These are phyloP conservation scores for Elaphomyces granulatus DNA, from an alignment of 495 filamentous ascomycete genomes.

Conservation along the genomic window DNA sequence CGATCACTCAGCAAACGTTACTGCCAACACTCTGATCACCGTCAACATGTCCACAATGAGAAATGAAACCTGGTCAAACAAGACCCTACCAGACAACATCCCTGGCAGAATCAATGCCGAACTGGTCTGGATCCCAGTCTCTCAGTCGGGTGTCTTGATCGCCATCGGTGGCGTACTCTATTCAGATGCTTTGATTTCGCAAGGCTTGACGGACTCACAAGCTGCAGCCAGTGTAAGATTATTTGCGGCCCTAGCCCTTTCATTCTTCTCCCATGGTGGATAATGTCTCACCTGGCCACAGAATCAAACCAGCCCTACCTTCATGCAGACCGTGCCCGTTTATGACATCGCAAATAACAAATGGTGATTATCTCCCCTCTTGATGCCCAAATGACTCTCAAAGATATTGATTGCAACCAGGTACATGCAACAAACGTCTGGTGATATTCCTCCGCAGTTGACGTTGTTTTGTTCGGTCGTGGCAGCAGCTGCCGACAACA, in stretches of 20 bases:
- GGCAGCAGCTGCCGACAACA: conserved; percentile 37
- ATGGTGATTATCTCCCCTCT: conserved; percentile 13
- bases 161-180: conserved; percentile 43
- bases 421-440: conserved; percentile 35
- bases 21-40: conserved; percentile 35
- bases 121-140: conserved; percentile 47
- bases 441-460: conserved; percentile 26
- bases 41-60: conserved; percentile 36
- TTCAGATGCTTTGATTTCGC: conserved; percentile 21
- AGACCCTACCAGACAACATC: conserved; percentile 30
- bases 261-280: background rate
- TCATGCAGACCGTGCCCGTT: conserved; percentile 42
- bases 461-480: conserved; percentile 46
- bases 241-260: background rate
- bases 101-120: conserved; percentile 40
- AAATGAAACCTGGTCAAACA: conserved; percentile 35
- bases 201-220: background rate
- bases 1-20: conserved; percentile 18
- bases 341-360: conserved; percentile 35
- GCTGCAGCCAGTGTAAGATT: conserved; percentile 1
- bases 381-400: too few relatives aligned
- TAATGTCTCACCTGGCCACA: background rate
- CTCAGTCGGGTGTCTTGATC: conserved; percentile 40
- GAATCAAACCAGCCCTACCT: conserved; percentile 26
- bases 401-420: background rate